phyloP scores from a whole-genome alignment of 2,329 filamentous ascomycete genomes.

The Epichloe gansuensis region DNA sequence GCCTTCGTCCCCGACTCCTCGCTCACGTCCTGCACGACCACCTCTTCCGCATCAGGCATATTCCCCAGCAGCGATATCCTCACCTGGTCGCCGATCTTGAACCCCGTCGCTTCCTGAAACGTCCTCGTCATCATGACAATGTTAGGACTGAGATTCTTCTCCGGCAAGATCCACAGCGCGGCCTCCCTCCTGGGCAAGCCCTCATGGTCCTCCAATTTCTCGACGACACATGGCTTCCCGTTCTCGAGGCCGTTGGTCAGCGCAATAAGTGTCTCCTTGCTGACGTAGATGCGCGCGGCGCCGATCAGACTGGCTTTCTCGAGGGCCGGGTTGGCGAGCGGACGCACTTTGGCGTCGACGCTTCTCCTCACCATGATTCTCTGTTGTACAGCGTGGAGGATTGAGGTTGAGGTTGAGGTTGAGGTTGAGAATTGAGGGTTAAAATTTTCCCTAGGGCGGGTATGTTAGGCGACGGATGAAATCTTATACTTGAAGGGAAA shows the following conservation, averaged over 20 bases:
- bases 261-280: conserved; percentile 33
- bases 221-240: conserved; percentile 30
- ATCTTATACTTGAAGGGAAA: too few species aligned
- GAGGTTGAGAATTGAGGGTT: neutral
- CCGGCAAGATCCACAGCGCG: conserved; percentile 36
- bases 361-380: conserved; percentile 21
- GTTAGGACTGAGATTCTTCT: conserved; percentile 53
- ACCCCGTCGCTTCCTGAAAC: conserved; percentile 58
- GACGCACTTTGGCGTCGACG: conserved; percentile 29
- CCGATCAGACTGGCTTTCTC: conserved; percentile 30
- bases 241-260: conserved; percentile 31
- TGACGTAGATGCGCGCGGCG: conserved; percentile 35
- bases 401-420: too few species aligned
- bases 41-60: conserved; percentile 41
- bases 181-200: conserved; percentile 27
- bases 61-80: conserved; percentile 45
- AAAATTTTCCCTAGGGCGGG: too few species aligned
- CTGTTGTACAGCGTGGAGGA: neutral
- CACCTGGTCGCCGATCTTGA: conserved; percentile 58
- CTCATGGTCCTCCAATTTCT: conserved; percentile 16
- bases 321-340: conserved; percentile 27
- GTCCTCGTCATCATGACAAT: conserved; percentile 61
- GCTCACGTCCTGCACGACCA: conserved; percentile 50
- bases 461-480: too few species aligned
- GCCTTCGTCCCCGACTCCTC: conserved; percentile 21